Base-by-base conservation (phyloP, 176 grass and related monocot genomes). In the Avena eriantha region DNA sequence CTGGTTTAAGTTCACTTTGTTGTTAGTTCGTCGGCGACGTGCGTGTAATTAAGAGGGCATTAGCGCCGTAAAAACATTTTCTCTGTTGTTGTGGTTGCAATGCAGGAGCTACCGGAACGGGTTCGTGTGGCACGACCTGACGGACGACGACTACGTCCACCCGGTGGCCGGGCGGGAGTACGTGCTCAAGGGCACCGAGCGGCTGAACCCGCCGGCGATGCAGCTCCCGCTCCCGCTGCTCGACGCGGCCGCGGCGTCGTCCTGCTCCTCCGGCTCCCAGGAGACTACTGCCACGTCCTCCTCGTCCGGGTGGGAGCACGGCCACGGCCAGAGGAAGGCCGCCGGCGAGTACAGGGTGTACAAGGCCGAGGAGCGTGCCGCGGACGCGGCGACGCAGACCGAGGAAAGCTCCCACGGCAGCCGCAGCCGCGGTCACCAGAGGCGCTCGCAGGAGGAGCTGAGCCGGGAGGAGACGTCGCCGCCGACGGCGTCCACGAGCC, bases 81-180 rank as follows among this genome's bases (percentile, higher is more conserved):
- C 34, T 69, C 53, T 79, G 29, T 9, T 19, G 10, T 0, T 13
- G 3, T 24, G 2, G 36, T 41, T 11, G 54, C 33, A 77, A 82
- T 79, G 78, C 90, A 98, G 96, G 94, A 96, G 82, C 82, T 98
- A 98, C 86, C 87, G 81, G 86, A 98, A 96, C 79, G 96, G 94
- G 15, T 98, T 89, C 83, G 96, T 98, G 83, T 98, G 96, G 96
- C 93, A 98, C 87, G 96, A 98, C 79, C 88, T 98, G 58, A 66
- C 92, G 1, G 88, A 90, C 78, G 90, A 94, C 39, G 93, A 98
- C 35, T 91, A 85, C 89, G 92, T 98, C 80, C 88, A 96, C 88
- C 94, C 96, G 14, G 90, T 98, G 73, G 82, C 82, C 45, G 90
- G 92, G 1, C 77, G 93, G n/a, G 93, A 96, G 79, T 96, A 98